phyloP scores from a whole-genome alignment of 2,329 filamentous ascomycete species.

The Eutypella sp. region DNA sequence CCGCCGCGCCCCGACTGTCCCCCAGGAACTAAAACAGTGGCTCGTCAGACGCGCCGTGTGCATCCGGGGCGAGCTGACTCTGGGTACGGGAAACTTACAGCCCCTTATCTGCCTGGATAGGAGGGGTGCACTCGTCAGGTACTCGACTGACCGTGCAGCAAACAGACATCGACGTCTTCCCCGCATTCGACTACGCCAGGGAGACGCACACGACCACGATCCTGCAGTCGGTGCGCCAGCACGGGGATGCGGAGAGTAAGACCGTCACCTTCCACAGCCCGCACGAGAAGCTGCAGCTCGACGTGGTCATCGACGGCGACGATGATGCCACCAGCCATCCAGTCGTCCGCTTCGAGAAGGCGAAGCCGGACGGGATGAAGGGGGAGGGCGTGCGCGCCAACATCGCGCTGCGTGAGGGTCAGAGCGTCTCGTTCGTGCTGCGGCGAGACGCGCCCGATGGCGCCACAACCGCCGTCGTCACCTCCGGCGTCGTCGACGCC shows the following conservation, averaged over 20 bases:
- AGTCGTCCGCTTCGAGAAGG: conserved; percentile 49
- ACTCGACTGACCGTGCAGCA: not conserved
- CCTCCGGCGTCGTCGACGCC: conserved; percentile 50
- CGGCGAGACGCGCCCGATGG: conserved; percentile 57
- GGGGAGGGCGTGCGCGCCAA: conserved; percentile 60
- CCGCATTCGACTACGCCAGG: conserved; percentile 65
- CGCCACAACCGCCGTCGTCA: conserved; percentile 53
- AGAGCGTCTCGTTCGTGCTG: conserved; percentile 64
- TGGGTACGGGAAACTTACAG: conserved; percentile 38
- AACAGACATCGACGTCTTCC: conserved; percentile 64
- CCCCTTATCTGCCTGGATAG: too few species aligned
- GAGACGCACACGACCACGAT: conserved; percentile 58
- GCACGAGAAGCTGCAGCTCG: conserved; percentile 57
- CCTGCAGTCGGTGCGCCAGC: conserved; percentile 36
- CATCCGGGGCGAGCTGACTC: conserved; percentile 59
- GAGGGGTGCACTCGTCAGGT: too few species aligned
- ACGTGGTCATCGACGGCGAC: conserved; percentile 61
- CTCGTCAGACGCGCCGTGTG: conserved; percentile 68
- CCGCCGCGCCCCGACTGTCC: conserved; percentile 48
- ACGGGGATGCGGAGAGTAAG: conserved; percentile 44
- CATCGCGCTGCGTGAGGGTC: conserved; percentile 58
- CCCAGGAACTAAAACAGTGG: conserved; percentile 64
- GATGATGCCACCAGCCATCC: conserved; percentile 45
- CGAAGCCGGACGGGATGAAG: conserved; percentile 44
- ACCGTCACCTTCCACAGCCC: conserved; percentile 59